Conservation (phyloP, 2,329 filamentous ascomycete species). For the Exutisphaerella laricina region DNA sequence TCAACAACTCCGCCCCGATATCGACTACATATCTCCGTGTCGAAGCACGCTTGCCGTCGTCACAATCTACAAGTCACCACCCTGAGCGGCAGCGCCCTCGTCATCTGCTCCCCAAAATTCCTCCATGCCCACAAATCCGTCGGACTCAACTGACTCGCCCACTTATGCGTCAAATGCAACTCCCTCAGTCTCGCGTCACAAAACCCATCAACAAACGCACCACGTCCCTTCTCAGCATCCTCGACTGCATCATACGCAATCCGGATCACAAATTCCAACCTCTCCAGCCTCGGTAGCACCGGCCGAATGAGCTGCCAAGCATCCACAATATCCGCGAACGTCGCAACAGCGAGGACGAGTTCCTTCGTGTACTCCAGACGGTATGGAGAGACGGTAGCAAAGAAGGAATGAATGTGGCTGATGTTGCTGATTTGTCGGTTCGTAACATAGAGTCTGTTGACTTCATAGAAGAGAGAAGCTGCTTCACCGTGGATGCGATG, state of each 20-base stretch:
- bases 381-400: neutral
- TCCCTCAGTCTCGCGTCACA: neutral
- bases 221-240: neutral
- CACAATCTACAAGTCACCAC: neutral
- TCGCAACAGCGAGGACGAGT: neutral
- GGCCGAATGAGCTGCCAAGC: neutral
- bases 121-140: neutral
- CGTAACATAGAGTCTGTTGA: constrained; percentile 3
- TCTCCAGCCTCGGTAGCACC: neutral
- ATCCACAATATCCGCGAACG: neutral
- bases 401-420: constrained; percentile 1
- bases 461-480: neutral
- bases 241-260: constrained; percentile 1
- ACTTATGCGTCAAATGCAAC: constrained; percentile 2
- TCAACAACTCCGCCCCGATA: too few relatives aligned
- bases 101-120: constrained; percentile 1
- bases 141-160: constrained; percentile 3
- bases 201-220: constrained; percentile 1
- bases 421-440: neutral
- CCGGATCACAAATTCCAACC: neutral
- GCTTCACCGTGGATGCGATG: neutral
- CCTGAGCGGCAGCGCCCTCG: neutral
- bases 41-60: neutral
- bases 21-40: too few relatives aligned
- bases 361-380: neutral